Conservation (phyloP, 2,329 filamentous ascomycete genomes). For the Colletotrichum tropicale region DNA sequence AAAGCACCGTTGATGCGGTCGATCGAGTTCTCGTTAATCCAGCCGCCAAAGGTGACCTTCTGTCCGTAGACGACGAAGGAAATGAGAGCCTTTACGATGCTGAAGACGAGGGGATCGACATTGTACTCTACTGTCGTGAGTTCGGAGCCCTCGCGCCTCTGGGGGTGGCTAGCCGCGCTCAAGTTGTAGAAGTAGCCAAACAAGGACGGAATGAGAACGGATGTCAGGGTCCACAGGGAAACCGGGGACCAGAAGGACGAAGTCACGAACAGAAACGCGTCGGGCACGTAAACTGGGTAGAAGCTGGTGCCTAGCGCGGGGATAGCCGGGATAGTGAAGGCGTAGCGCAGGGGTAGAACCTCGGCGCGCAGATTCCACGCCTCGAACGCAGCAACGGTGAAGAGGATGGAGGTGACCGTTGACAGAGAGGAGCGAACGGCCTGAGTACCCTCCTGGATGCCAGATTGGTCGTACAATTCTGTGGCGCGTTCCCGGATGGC, state of each 20-base stretch:
- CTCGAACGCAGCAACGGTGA: slow-evolving; percentile 72
- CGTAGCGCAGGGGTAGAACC: slow-evolving; percentile 73
- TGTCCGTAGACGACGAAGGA: slow-evolving; percentile 82
- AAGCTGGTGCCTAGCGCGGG: slow-evolving; percentile 58
- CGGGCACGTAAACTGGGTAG: slow-evolving; percentile 72
- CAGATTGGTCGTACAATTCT: slow-evolving; percentile 67
- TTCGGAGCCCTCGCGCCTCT: slow-evolving; percentile 44
- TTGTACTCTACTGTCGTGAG: slow-evolving; percentile 51
- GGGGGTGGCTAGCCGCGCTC: slow-evolving; percentile 55
- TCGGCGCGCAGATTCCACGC: slow-evolving; percentile 70
- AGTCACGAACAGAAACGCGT: slow-evolving; percentile 80
- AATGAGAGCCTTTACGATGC: slow-evolving; percentile 83
- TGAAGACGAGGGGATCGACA: slow-evolving; percentile 89
- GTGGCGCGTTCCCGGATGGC: slow-evolving; percentile 70
- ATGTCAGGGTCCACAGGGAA: slow-evolving; percentile 77
- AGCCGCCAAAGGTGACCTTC: slow-evolving; percentile 65
- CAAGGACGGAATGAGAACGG: slow-evolving; percentile 70
- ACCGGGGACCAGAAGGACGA: slow-evolving; percentile 84
- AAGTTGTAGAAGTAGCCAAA: slow-evolving; percentile 92
- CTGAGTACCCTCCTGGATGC: slow-evolving; percentile 69
- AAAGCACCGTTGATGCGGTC: slow-evolving; percentile 68
- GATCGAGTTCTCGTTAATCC: slow-evolving; percentile 65
- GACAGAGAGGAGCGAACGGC: slow-evolving; percentile 73
- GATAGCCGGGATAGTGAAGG: slow-evolving; percentile 74
- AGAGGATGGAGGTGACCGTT: slow-evolving; percentile 74